These are phyloP conservation scores for Lactarius sp. DNA, from an alignment of 768 basidiomycete genomes.

Conservation along the genomic window DNA sequence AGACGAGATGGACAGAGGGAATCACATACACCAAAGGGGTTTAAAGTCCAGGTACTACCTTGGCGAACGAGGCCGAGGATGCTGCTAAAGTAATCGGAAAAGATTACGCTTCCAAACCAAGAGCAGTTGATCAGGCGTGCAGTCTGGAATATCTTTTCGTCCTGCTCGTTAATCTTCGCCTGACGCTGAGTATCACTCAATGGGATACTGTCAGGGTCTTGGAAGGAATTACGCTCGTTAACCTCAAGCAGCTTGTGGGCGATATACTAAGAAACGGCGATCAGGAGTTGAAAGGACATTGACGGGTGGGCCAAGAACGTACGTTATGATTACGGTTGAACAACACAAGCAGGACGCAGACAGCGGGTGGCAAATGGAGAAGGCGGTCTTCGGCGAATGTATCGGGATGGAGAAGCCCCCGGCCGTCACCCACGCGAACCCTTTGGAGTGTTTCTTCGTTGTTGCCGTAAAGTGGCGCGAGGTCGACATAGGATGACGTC, in stretches of 20 bases:
- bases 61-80: conserved; percentile 76
- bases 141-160: conserved; percentile 73
- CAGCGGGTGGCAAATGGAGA: conserved; percentile 72
- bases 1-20: neutral
- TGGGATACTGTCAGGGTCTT: conserved; percentile 47
- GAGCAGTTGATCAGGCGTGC: conserved; percentile 72
- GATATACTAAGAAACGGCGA: conserved; percentile 54
- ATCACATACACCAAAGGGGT: conserved; percentile 58
- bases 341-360: conserved; percentile 70
- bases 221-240: conserved; percentile 67
- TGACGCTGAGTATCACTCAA: conserved; percentile 27
- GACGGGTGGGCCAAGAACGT: conserved; percentile 28
- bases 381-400: conserved; percentile 76
- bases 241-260: conserved; percentile 72
- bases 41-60: conserved; percentile 72
- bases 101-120: conserved; percentile 77
- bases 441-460: conserved; percentile 54
- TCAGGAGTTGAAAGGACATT: neutral
- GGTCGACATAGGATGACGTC: conserved; percentile 83
- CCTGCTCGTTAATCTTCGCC: conserved; percentile 33
- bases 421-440: conserved; percentile 55
- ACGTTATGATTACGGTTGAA: conserved; percentile 91
- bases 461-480: conserved; percentile 78
- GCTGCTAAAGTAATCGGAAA: conserved; percentile 76
- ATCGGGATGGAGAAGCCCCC: conserved; percentile 63